A percentile compares a stretch with the other conserved stretches of the same genome.
Conservation (phyloP, 129 eudicot species). For the Logfia minima region DNA sequence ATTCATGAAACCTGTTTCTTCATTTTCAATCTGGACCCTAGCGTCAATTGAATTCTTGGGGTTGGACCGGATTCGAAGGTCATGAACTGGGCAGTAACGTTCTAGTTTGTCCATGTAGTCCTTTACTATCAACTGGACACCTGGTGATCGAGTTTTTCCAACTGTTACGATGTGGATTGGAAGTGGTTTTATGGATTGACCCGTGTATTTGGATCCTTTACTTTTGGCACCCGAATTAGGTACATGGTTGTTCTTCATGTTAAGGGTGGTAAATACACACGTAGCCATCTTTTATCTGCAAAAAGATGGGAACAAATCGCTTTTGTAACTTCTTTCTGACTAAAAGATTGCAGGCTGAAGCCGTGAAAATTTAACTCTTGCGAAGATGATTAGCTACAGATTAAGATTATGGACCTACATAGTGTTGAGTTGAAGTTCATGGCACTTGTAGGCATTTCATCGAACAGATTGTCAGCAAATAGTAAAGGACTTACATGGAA, state of each 20-base stretch:
- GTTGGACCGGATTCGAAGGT: slow-evolving; percentile 66
- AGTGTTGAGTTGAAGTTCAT: not conserved
- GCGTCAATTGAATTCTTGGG: slow-evolving; percentile 79
- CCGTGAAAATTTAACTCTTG: not conserved
- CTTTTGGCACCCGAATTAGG: slow-evolving; percentile 19
- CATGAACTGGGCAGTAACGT: slow-evolving; percentile 57
- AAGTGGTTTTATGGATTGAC: slow-evolving; percentile 63
- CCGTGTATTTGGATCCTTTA: slow-evolving; percentile 46
- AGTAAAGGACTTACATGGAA: slow-evolving; percentile 14
- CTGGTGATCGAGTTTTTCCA: slow-evolving; percentile 70
- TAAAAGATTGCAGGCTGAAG: not conserved
- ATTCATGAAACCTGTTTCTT: slow-evolving; percentile 64
- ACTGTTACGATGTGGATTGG: slow-evolving; percentile 75
- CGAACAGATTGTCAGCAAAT: slow-evolving; percentile 29
- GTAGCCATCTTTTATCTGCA: slow-evolving; percentile 19
- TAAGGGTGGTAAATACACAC: slow-evolving; percentile 18
- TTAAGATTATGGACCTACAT: not conserved
- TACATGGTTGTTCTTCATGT: slow-evolving; percentile 23
- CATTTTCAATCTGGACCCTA: slow-evolving; percentile 75
- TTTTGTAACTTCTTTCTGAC: not conserved
- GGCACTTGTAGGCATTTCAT: slow-evolving; percentile 31
- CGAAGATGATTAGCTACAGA: not conserved
- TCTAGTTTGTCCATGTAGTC: slow-evolving; percentile 73
- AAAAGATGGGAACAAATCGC: not conserved
- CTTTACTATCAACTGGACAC: slow-evolving; percentile 68